A percentile compares a stretch with the other conserved stretches of the same genome.
These are phyloP conservation scores for Mortierella sp. DNA, from an alignment of 371 early-diverging fungal species.

Conservation along the genomic window DNA sequence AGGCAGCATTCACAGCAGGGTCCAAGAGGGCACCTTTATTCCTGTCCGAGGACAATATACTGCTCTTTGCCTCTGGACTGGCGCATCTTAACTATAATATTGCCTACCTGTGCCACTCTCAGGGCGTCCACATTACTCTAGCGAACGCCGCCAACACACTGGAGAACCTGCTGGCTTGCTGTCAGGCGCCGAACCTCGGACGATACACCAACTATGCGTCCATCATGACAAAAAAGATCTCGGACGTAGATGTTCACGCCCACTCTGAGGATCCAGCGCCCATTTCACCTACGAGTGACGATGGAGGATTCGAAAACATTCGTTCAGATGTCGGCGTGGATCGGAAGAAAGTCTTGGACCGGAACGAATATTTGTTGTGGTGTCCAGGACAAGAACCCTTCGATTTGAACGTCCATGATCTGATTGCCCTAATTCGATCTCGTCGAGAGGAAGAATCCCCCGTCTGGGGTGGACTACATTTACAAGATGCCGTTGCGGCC, in stretches of 20 bases:
- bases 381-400: conserved; percentile 51
- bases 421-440: conserved; percentile 31
- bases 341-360: not conserved
- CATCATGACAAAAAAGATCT: conserved; percentile 27
- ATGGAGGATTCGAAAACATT: conserved; percentile 36
- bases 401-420: conserved; percentile 29
- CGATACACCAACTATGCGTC: conserved; percentile 61
- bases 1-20: conserved; percentile 29
- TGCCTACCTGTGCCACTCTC: conserved; percentile 85
- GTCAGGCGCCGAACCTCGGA: conserved; percentile 73
- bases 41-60: conserved; percentile 66
- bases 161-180: conserved; percentile 77
- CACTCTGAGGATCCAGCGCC: conserved; percentile 6
- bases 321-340: not conserved
- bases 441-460: conserved; percentile 50
- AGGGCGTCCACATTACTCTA: conserved; percentile 79
- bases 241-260: conserved; percentile 1
- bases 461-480: conserved; percentile 44
- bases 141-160: conserved; percentile 68
- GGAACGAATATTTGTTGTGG: conserved; percentile 26
- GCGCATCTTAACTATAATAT: conserved; percentile 89
- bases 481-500: conserved; percentile 40
- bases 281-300: conserved; percentile 21
- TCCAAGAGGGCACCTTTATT: conserved; percentile 71
- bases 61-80: conserved; percentile 76